A percentile compares a stretch with the other conserved stretches of the same genome.
phyloP scores from a whole-genome alignment of 2,329 filamentous ascomycete genomes.

The Aspergillus ibericus region DNA sequence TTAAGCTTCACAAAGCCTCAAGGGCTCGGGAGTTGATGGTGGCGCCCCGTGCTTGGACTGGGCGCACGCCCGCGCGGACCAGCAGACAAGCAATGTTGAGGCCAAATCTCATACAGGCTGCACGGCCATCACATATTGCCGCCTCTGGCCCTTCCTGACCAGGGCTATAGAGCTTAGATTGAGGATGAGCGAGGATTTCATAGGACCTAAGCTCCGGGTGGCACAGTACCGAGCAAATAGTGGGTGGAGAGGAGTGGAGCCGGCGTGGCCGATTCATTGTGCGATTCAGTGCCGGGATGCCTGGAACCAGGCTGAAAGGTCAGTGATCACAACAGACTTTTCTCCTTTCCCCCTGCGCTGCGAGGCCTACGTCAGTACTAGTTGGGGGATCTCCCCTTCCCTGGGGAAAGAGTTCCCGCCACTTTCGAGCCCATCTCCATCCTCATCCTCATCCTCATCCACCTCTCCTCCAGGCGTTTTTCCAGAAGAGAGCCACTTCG shows the following conservation, averaged over 20 bases:
- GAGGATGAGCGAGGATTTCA: neutral
- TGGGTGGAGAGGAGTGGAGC: conserved; percentile 5
- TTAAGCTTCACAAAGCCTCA: too few relatives aligned
- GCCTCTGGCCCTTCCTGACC: neutral
- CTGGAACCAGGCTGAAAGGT: neutral
- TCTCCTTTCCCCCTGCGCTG: neutral
- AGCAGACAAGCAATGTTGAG: too few relatives aligned
- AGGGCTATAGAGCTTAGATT: neutral
- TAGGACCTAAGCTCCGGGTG: neutral
- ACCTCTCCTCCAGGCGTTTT: neutral
- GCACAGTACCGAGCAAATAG: conserved; percentile 1
- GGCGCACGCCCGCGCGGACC: neutral
- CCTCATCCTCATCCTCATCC: neutral
- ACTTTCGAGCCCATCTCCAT: neutral
- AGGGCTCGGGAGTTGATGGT: neutral
- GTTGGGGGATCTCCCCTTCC: neutral
- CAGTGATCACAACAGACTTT: neutral
- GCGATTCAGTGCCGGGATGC: neutral
- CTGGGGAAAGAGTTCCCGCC: neutral
- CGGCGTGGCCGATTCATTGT: neutral
- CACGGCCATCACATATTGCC: neutral
- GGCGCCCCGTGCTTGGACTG: neutral
- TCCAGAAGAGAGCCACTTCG: neutral
- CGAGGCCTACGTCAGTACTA: conserved; percentile 1
- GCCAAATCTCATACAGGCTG: neutral